These are phyloP conservation scores for Liquidambar formosana DNA, from an alignment of 164 flowering plant genomes.

Conservation along the genomic window DNA sequence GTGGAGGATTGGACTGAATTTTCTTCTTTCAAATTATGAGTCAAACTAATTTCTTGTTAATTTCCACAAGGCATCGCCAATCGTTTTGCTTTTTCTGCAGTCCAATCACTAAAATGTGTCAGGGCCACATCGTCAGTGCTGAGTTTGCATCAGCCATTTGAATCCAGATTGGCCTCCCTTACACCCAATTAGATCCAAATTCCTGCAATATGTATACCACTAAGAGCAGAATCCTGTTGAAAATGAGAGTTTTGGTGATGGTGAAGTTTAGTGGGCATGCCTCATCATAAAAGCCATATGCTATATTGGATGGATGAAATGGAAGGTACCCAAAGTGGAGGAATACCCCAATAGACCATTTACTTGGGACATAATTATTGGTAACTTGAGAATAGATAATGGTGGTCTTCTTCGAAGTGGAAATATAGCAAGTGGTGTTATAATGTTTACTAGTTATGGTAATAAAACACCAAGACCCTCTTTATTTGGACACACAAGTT, in stretches of 20 bases:
- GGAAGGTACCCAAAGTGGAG: constrained; percentile 13
- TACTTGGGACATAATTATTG: constrained; percentile 7
- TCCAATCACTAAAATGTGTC: not conserved
- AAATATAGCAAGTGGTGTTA: not conserved
- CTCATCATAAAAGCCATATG: constrained; percentile 2
- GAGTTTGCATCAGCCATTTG: not conserved
- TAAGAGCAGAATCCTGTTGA: constrained; percentile 3
- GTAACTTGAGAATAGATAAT: not conserved
- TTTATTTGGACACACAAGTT: not conserved
- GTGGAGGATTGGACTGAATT: not conserved
- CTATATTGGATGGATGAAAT: not conserved
- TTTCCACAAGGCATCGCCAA: no score
- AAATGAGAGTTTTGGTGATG: constrained; percentile 9
- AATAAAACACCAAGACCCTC: not conserved
- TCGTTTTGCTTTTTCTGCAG: no score
- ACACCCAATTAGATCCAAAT: not conserved
- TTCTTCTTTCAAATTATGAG: not conserved
- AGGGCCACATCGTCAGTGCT: no score
- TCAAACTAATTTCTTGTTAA: no score
- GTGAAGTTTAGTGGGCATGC: constrained; percentile 8
- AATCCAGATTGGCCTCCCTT: not conserved
- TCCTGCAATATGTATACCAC: not conserved
- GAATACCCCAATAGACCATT: constrained; percentile 10
- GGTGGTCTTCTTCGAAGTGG: not conserved
- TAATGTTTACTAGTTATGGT: not conserved